These are phyloP conservation scores for Dothideomycetidae sp. DNA, from an alignment of 2,329 filamentous ascomycete genomes.

Conservation along the genomic window DNA sequence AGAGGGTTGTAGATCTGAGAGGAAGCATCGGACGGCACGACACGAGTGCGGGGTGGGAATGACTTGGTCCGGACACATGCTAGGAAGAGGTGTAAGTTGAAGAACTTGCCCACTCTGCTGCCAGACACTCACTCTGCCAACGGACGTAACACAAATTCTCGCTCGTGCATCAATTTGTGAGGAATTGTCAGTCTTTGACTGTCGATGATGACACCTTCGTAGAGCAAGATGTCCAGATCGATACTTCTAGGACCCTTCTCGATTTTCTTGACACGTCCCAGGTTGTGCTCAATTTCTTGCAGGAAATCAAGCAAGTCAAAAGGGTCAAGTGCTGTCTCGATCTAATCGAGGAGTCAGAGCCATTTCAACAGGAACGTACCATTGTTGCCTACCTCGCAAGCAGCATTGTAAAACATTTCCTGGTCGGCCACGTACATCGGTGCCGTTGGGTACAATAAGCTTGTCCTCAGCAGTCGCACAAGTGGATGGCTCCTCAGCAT, in stretches of 20 bases:
- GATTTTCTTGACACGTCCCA: slow-evolving; percentile 70
- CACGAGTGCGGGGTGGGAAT: slow-evolving; percentile 20
- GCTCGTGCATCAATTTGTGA: slow-evolving; percentile 70
- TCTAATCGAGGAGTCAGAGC: too few relatives aligned
- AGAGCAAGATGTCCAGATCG: slow-evolving; percentile 83
- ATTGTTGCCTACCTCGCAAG: slow-evolving; percentile 57
- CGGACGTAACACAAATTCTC: slow-evolving; percentile 85
- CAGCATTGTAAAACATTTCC: slow-evolving; percentile 77
- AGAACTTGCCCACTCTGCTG: not conserved
- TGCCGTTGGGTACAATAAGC: slow-evolving; percentile 82
- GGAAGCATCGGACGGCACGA: slow-evolving; percentile 2
- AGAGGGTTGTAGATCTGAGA: slow-evolving; percentile 1
- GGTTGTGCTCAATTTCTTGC: slow-evolving; percentile 65
- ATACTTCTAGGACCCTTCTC: slow-evolving; percentile 93
- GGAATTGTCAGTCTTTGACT: slow-evolving; percentile 69
- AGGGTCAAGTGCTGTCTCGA: slow-evolving; percentile 65
- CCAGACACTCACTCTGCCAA: slow-evolving; percentile 53
- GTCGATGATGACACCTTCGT: slow-evolving; percentile 50
- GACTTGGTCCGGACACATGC: slow-evolving; percentile 28
- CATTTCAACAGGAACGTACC: slow-evolving; percentile 12
- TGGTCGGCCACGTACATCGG: slow-evolving; percentile 96
- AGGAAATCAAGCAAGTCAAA: slow-evolving; percentile 63
- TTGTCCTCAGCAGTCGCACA: slow-evolving; percentile 65
- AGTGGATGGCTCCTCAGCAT: slow-evolving; percentile 55
- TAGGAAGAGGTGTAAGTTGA: slow-evolving; percentile 13